Percentiles rank a stretch among this genome's conserved stretches.
phyloP scores from a whole-genome alignment of 129 eudicot genomes.

The Lactuca saligna region DNA sequence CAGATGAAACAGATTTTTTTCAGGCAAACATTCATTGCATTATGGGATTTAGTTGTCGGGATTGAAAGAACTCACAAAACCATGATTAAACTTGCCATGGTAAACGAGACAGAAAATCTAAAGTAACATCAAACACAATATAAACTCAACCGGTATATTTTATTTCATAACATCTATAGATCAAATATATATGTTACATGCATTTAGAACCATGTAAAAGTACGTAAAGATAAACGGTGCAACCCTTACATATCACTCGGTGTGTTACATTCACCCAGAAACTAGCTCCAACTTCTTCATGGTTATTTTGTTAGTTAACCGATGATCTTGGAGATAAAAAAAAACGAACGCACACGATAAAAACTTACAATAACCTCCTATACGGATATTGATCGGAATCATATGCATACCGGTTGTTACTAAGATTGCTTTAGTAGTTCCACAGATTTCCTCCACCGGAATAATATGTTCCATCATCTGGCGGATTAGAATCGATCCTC shows the following conservation, averaged over 20 bases:
- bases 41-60: too few species aligned
- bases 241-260: conserved; percentile 11
- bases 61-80: too few species aligned
- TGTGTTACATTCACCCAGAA: conserved; percentile 1
- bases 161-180: too few species aligned
- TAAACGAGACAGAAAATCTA: too few species aligned
- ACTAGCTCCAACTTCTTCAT: background rate
- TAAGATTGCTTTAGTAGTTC: conserved; percentile 30
- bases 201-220: too few species aligned
- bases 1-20: too few species aligned
- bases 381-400: background rate
- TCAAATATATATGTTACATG: too few species aligned
- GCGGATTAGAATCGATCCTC: conserved; percentile 22
- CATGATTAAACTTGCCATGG: too few species aligned
- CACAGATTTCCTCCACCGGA: conserved; percentile 38
- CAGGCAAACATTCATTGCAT: too few species aligned
- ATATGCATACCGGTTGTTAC: conserved; percentile 20
- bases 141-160: too few species aligned
- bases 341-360: background rate
- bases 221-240: background rate
- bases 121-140: too few species aligned
- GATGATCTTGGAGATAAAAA: background rate
- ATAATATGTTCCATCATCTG: conserved; percentile 24
- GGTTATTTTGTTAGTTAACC: background rate
- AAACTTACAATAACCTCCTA: background rate